Evolutionary conservation across 225 moss, liverwort and hornwort species (phyloP).

Genomic region (Polytrichum commune): DNA sequence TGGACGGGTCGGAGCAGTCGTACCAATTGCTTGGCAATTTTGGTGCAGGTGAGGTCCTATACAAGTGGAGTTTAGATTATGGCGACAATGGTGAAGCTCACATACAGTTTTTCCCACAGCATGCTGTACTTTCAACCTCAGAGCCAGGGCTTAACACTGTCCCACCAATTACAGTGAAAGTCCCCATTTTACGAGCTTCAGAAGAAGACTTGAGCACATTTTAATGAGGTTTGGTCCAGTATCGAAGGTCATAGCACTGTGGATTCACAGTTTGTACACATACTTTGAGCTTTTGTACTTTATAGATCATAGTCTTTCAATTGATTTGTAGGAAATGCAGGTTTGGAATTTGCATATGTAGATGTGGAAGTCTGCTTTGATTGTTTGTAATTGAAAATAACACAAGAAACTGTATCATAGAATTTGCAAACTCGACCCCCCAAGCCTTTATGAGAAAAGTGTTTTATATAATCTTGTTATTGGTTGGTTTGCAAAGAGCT

Average conservation of each 20-base stretch:
- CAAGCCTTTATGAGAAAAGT: too few species aligned
- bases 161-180: conserved; percentile 60
- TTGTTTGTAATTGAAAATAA: too few species aligned
- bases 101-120: conserved; percentile 67
- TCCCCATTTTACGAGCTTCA: conserved; percentile 72
- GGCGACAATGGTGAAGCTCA: conserved; percentile 52
- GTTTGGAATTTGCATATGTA: too few species aligned
- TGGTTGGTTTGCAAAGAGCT: too few species aligned
- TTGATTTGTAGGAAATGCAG: too few species aligned
- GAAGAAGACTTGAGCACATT: conserved; percentile 61
- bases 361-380: too few species aligned
- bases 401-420: too few species aligned
- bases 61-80: conserved; percentile 39
- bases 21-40: conserved; percentile 90
- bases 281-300: too few species aligned
- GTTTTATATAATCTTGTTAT: too few species aligned
- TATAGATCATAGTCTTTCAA: too few species aligned
- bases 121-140: conserved; percentile 32
- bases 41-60: conserved; percentile 75
- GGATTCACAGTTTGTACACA: background rate
- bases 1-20: conserved; percentile 94
- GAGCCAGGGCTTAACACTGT: conserved; percentile 39
- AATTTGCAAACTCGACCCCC: too few species aligned
- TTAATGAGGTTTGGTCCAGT: background rate
- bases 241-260: background rate